phyloP scores from a whole-genome alignment of 177 flowering plant species.

The Vitis hybrid region DNA sequence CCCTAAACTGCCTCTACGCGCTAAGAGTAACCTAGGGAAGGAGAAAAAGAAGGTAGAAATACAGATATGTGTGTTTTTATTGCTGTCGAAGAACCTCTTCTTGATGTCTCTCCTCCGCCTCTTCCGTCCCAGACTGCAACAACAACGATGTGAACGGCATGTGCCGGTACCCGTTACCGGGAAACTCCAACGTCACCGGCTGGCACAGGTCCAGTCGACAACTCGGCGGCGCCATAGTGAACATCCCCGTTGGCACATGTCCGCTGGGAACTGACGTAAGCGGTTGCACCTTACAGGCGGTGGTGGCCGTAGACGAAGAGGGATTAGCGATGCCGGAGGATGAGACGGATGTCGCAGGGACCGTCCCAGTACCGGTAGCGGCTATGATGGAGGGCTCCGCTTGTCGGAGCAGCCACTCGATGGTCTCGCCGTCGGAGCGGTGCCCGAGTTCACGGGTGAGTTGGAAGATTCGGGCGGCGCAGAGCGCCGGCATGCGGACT shows the following conservation, averaged over 20 bases:
- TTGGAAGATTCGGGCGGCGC: constrained; percentile 79
- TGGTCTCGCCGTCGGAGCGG: constrained; percentile 78
- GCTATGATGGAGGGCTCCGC: constrained; percentile 70
- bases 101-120: constrained; percentile 22
- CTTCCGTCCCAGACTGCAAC: constrained; percentile 42
- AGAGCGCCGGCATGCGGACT: constrained; percentile 64
- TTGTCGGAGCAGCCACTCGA: constrained; percentile 74
- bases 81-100: constrained; percentile 13
- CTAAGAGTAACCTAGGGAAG: too few species aligned
- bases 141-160: constrained; percentile 69
- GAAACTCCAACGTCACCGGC: constrained; percentile 28
- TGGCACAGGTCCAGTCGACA: constrained; percentile 41
- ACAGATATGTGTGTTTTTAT: background rate
- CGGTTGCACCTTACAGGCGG: constrained; percentile 16
- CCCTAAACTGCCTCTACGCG: too few species aligned
- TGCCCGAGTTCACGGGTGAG: constrained; percentile 77
- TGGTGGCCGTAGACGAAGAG: constrained; percentile 22
- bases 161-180: constrained; percentile 32
- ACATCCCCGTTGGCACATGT: constrained; percentile 10
- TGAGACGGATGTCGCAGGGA: constrained; percentile 15
- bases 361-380: constrained; percentile 63
- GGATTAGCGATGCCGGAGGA: constrained; percentile 7
- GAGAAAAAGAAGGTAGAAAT: too few species aligned
- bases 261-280: background rate
- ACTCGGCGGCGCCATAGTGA: constrained; percentile 16